Base-by-base conservation (phyloP, 2,329 filamentous ascomycete genomes). In the Cryphonectria nitschkei region DNA sequence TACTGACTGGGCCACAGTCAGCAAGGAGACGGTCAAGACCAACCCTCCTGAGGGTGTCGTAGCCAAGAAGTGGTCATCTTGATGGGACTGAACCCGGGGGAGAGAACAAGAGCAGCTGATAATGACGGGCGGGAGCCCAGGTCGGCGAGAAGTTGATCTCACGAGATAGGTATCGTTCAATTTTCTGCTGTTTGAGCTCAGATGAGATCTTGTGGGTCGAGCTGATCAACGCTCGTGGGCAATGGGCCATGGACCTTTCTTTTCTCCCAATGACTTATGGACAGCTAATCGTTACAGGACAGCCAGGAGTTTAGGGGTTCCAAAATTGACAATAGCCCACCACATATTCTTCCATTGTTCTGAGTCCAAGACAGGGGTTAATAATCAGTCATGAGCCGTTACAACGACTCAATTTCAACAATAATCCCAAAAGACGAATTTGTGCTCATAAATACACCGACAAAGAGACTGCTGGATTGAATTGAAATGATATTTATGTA, bases 1-100 rank as follows among this genome's bases (percentile, higher is more conserved):
- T 80, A 99, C 96, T 0, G 94, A 95, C 79, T 99, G 96, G 96
- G 82, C 83, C 13, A 92, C 97, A 73, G 95, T 98, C 29, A 88
- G 89, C 66, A 87, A 85, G 73, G 89, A 88, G 26, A 91, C 83
- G 34, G 92, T 98, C 37, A 88, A 93, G 78, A 92, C 90, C 0
- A 81, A 84, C 50, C 92, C 93, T 11, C 93, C 93, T 0, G 91
- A 94, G 63, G 93, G 93, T 0, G 90, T 93, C 76, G 90, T 92
- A 79, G 90, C 89, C 2, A 95, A 92, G 85, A 89, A 90, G 78
- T 96, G 91, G 90, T 65, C 14, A 52, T 65, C 41, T 65, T 43
- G 37, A 41, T 11, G 2, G 29, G 6, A 62, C 7, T 62, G 2
- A 11, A 39, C 22, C 37, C 32, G 22, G 29, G 22, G 34, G 58